Percentiles rank a stretch among this genome's conserved stretches.
Evolutionary conservation across 352 stramenopile genomes (phyloP).

Genomic region (Pythium sukuiense): DNA sequence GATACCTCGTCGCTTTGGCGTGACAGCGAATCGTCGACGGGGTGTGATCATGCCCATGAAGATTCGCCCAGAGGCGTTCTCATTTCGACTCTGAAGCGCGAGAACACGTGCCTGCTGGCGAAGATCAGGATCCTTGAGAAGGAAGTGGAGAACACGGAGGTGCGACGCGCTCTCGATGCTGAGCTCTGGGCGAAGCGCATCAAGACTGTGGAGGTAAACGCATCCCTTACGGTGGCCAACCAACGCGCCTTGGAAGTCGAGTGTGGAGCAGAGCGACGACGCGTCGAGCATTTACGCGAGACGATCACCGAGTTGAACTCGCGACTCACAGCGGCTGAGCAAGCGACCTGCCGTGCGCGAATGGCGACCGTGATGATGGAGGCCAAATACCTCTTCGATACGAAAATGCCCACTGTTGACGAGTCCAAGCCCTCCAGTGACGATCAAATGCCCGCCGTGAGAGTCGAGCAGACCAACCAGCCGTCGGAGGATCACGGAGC

Average conservation of each 20-base stretch:
- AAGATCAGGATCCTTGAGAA: constrained; percentile 1
- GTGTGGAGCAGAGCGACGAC: not conserved
- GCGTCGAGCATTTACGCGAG: not conserved
- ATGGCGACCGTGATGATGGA: constrained; percentile 6
- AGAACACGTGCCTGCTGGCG: not conserved
- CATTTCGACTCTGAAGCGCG: not conserved
- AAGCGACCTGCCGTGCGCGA: not conserved
- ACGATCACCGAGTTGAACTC: constrained; percentile 3
- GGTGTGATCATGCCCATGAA: not conserved
- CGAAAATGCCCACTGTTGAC: not conserved
- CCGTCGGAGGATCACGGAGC: not conserved
- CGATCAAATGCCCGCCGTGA: not conserved
- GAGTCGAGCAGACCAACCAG: not conserved
- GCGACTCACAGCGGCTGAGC: not conserved
- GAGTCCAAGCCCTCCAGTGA: not conserved
- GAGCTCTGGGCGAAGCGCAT: constrained; percentile 1
- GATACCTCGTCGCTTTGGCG: not conserved
- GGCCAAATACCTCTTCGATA: constrained; percentile 2
- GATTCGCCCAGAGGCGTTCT: not conserved
- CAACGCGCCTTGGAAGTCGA: not conserved
- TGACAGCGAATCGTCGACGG: not conserved
- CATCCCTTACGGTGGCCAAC: not conserved
- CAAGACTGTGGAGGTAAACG: not conserved
- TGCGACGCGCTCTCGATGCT: not conserved
- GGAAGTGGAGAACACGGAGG: not conserved